phyloP scores from a whole-genome alignment of 208 protist genomes.

The Leishmania martiniquensis region DNA sequence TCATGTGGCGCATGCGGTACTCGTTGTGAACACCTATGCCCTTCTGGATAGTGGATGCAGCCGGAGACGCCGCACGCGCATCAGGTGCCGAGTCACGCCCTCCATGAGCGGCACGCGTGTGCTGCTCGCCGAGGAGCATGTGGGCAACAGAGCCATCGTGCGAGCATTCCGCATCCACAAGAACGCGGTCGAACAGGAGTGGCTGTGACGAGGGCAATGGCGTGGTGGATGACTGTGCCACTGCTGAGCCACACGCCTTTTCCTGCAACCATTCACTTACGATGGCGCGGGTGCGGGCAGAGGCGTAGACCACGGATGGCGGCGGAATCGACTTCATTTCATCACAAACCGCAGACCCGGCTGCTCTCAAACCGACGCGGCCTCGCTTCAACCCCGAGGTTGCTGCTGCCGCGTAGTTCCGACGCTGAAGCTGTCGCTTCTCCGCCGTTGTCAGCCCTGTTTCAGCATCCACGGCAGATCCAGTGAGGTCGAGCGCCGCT shows the following conservation, averaged over 20 bases:
- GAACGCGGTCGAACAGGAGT: constrained; percentile 74
- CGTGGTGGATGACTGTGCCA: not conserved
- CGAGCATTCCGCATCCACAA: constrained; percentile 93
- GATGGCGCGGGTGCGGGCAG: constrained; percentile 1
- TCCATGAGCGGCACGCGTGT: not conserved
- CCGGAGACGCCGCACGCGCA: not conserved
- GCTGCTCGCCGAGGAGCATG: constrained; percentile 36
- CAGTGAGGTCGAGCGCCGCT: constrained; percentile 24
- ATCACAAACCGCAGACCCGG: not conserved
- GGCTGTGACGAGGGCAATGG: not conserved
- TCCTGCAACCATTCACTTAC: not conserved
- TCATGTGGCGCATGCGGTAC: constrained; percentile 70
- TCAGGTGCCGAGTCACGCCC: not conserved
- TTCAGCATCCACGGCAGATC: not conserved
- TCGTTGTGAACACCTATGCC: constrained; percentile 56
- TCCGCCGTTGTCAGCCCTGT: constrained; percentile 40
- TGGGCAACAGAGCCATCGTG: constrained; percentile 89
- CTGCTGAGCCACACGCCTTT: not conserved
- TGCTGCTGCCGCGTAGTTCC: not conserved
- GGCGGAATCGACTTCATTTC: not conserved
- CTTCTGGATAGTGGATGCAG: constrained; percentile 8
- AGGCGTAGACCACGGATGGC: constrained; percentile 27
- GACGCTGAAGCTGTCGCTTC: constrained; percentile 20
- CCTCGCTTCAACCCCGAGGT: constrained; percentile 10
- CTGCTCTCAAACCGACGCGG: not conserved